Evolutionary conservation across 176 grass and related monocot species (phyloP).

Genomic region (Aegilops bicornis): DNA sequence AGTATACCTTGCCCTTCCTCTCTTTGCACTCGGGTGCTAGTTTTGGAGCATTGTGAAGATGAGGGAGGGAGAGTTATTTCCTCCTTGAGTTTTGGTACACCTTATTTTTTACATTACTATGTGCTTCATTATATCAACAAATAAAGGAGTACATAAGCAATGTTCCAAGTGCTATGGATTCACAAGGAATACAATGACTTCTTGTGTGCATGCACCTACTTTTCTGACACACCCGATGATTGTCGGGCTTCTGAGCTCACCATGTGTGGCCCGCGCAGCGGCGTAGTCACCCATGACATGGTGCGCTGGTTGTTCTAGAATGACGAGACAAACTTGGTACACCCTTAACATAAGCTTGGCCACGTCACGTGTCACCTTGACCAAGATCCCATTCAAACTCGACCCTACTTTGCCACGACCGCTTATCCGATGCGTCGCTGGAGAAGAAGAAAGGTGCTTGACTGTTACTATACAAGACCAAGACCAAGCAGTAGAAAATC

Average conservation of each 20-base stretch:
- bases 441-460: not conserved
- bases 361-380: not conserved
- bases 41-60: too few species aligned
- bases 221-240: not conserved
- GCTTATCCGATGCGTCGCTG: not conserved
- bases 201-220: not conserved
- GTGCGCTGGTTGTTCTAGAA: not conserved
- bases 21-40: too few species aligned
- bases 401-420: not conserved
- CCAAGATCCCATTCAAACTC: not conserved
- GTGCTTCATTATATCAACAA: too few species aligned
- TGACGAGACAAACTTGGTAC: not conserved
- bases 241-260: not conserved
- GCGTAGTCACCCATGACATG: not conserved
- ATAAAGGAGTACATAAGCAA: not conserved
- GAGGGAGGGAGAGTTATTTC: too few species aligned
- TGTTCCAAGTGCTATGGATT: not conserved
- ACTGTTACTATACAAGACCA: not conserved
- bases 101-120: too few species aligned
- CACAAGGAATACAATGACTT: not conserved
- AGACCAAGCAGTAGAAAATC: not conserved
- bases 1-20: too few species aligned
- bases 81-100: too few species aligned
- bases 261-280: not conserved
- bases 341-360: not conserved